These are phyloP conservation scores for Cercis canadensis DNA, from an alignment of 306 rosid species.

Conservation along the genomic window DNA sequence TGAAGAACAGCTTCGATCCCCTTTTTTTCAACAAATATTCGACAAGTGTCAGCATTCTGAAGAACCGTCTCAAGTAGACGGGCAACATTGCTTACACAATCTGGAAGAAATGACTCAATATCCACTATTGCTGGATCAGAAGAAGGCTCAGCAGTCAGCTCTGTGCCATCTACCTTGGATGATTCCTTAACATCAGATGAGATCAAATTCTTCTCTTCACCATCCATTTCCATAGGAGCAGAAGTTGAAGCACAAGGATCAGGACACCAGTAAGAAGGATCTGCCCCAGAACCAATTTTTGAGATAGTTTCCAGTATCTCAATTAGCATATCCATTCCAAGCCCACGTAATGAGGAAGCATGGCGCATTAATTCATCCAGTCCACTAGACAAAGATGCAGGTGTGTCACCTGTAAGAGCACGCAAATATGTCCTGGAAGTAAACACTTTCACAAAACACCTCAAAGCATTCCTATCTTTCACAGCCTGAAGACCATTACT, in stretches of 20 bases:
- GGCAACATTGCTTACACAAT: slow-evolving; percentile 85
- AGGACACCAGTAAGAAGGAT: slow-evolving; percentile 49
- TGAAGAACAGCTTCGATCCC: slow-evolving; percentile 93
- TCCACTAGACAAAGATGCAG: slow-evolving; percentile 86
- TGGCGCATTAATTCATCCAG: slow-evolving; percentile 98
- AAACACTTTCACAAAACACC: slow-evolving; percentile 93
- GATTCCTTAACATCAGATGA: slow-evolving; percentile 62
- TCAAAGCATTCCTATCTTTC: slow-evolving; percentile 81
- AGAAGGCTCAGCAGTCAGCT: slow-evolving; percentile 64
- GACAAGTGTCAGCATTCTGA: slow-evolving; percentile 96
- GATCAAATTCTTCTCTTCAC: slow-evolving; percentile 63
- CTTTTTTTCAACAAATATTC: slow-evolving; percentile 92
- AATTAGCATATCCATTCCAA: slow-evolving; percentile 94
- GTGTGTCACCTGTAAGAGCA: slow-evolving; percentile 82
- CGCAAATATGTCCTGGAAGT: slow-evolving; percentile 85
- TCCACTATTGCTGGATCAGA: slow-evolving; percentile 59
- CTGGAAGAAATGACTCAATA: slow-evolving; percentile 78
- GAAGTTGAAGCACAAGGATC: slow-evolving; percentile 76
- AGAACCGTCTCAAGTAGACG: slow-evolving; percentile 94
- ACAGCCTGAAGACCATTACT: slow-evolving; percentile 90
- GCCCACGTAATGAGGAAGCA: slow-evolving; percentile 85
- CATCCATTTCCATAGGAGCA: slow-evolving; percentile 95
- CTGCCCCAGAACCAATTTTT: slow-evolving; percentile 78
- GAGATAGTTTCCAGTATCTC: slow-evolving; percentile 75
- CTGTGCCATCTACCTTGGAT: slow-evolving; percentile 62